Evolutionary conservation across 2,329 filamentous ascomycete species (phyloP), one percentile per base, ranked within the genome.

Genomic region (Ceratocystis eucalypticola): DNA sequence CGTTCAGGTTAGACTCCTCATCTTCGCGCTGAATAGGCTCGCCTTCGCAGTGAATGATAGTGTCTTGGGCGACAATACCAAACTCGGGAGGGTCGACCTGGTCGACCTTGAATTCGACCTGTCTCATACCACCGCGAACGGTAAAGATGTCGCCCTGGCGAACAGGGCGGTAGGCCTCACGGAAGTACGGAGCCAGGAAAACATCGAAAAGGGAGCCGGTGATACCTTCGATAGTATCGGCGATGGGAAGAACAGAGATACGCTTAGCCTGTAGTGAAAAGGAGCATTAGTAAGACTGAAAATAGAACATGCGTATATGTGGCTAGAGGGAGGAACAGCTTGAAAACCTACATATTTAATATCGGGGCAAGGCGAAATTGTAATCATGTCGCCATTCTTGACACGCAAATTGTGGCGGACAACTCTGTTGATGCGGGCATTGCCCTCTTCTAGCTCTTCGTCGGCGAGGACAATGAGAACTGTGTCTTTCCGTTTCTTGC

Each of bases 401-500:
- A 99, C 93, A 67, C 94, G 88, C 70, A 99, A 84, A 79, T 99
- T 99, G 83, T 97, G 94, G 76, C 94, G 88, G 74, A 97, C 92
- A 70, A 97, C 94, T 77, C 95, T 90, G 84, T 99, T 99, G 82
- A 99, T 94, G 74, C 94, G 89, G 72, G 89, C 94, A 73, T 88
- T 96, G 71, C 94, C 94, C 75, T 99, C 94, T 80, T 99, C 94
- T 66, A 99, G 87, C 70, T 99, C 94, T 74, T 99, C 94, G 76
- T 99, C 94, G 70, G 92, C 92, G 69, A 99, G 84, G 68, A 99
- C 95, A 74, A 99, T 97, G 74, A 99, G 82, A 68, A 97, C 94
- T 2, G 94, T 99, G 75, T 99, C 94, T 84, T 96, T 96, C 79
- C 94, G 86, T 89, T 97, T 99, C 87, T 99, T 99, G 78, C 94